Evolutionary conservation across 768 basidiomycete species (phyloP).

Genomic region (Pilatotrama ljubarskyi): DNA sequence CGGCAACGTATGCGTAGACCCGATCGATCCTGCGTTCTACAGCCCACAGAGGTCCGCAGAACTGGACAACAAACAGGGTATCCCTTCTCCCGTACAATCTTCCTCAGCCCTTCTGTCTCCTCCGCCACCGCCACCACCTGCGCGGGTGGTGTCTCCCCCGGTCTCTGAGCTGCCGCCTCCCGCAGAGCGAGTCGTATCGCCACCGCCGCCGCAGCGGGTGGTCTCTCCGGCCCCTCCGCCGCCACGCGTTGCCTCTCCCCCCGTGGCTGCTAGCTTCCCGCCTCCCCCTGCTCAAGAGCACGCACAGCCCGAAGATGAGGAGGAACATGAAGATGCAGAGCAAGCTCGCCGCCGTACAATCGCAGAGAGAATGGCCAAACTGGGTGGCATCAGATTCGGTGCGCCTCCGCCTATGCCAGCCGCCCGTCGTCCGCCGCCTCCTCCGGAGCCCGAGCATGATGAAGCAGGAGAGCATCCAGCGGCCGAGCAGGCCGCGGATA

Average conservation of each 20-base stretch:
- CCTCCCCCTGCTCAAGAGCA: slow-evolving; percentile 14
- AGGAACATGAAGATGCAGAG: slow-evolving; percentile 48
- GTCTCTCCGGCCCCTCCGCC: slow-evolving; percentile 7
- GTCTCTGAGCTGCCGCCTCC: background rate
- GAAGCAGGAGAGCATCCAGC: slow-evolving; percentile 28
- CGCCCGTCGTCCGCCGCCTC: slow-evolving; percentile 38
- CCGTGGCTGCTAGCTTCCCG: background rate
- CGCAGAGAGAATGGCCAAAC: slow-evolving; percentile 92
- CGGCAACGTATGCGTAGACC: slow-evolving; percentile 44
- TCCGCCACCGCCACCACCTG: slow-evolving; percentile 4
- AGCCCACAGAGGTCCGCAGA: slow-evolving; percentile 43
- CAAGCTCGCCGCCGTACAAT: slow-evolving; percentile 62
- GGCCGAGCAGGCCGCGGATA: slow-evolving; percentile 27
- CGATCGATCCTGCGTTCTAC: slow-evolving; percentile 66
- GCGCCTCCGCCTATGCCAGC: slow-evolving; percentile 54
- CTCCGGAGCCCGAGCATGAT: slow-evolving; percentile 21
- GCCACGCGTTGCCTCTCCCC: background rate
- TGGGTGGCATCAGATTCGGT: slow-evolving; percentile 85
- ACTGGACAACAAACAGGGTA: background rate
- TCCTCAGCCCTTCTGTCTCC: slow-evolving; percentile 1
- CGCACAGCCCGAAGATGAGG: background rate
- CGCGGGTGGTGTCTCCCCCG: slow-evolving; percentile 2
- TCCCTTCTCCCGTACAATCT: background rate
- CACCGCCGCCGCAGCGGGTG: slow-evolving; percentile 15
- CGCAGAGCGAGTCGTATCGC: background rate